phyloP scores from a whole-genome alignment of 2,329 filamentous ascomycete species.

The Aspergillus felis region DNA sequence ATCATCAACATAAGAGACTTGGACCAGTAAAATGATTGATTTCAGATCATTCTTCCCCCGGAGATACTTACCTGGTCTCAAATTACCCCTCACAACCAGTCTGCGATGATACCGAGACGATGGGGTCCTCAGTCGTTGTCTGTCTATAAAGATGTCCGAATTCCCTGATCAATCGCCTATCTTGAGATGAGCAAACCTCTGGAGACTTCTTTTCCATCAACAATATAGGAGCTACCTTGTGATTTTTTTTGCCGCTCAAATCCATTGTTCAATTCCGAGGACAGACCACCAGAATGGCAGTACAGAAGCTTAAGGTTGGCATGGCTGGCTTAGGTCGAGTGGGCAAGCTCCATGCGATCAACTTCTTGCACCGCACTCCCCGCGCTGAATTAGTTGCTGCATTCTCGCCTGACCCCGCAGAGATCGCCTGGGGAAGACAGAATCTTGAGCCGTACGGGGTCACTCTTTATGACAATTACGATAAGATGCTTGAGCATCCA shows the following conservation, averaged over 20 bases:
- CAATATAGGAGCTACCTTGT: not conserved
- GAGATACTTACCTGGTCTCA: not conserved
- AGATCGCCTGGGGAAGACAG: slow-evolving; percentile 49
- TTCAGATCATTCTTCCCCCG: not conserved
- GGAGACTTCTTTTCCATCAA: not conserved
- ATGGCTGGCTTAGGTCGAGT: slow-evolving; percentile 50
- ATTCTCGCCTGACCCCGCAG: slow-evolving; percentile 44
- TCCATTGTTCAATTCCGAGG: not conserved
- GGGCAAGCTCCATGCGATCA: slow-evolving; percentile 49
- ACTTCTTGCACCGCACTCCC: slow-evolving; percentile 46
- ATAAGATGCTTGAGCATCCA: slow-evolving; percentile 54
- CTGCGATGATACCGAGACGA: not conserved
- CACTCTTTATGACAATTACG: slow-evolving; percentile 51
- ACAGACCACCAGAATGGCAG: slow-evolving; percentile 18
- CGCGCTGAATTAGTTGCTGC: slow-evolving; percentile 49
- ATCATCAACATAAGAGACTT: not conserved
- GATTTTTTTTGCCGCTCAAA: not conserved
- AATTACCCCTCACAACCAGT: not conserved
- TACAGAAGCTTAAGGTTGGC: slow-evolving; percentile 41
- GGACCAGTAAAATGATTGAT: not conserved
- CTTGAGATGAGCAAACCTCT: not conserved
- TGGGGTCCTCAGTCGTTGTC: not conserved
- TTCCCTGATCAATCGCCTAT: not conserved
- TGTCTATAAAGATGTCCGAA: not conserved
- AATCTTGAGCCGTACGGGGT: slow-evolving; percentile 51